phyloP scores from a whole-genome alignment of 2,329 filamentous ascomycete genomes.

The Colletotrichum scovillei region DNA sequence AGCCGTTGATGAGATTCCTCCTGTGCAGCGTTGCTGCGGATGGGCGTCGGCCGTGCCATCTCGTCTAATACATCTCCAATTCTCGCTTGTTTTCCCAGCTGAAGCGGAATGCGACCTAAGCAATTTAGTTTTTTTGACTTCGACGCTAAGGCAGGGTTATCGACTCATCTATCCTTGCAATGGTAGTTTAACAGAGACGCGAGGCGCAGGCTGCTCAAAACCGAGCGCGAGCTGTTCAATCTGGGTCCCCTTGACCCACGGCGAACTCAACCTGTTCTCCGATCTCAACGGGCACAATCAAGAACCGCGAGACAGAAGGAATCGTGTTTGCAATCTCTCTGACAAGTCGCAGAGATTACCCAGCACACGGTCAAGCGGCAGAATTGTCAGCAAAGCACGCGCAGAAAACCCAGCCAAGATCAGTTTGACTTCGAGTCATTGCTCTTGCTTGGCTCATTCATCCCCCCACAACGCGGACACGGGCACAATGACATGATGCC shows the following conservation, averaged over 20 bases:
- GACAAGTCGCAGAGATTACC: background rate
- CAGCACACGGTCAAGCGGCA: background rate
- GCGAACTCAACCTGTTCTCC: background rate
- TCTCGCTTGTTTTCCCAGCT: background rate
- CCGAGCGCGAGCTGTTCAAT: background rate
- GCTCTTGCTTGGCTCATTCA: background rate
- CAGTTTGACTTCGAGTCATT: constrained; percentile 19
- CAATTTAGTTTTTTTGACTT: constrained; percentile 12
- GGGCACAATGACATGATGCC: background rate
- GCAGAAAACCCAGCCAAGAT: background rate
- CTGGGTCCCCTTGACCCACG: background rate
- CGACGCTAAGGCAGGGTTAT: background rate
- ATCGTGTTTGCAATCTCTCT: background rate
- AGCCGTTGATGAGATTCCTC: constrained; percentile 8
- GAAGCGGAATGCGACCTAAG: constrained; percentile 10
- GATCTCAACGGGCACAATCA: background rate
- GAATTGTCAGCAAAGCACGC: background rate
- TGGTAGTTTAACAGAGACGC: background rate
- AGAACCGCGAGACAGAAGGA: too few relatives aligned
- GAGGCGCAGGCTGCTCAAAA: constrained; percentile 18
- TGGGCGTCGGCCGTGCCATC: too few relatives aligned
- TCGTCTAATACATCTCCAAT: background rate
- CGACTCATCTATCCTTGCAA: background rate
- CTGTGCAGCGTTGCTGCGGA: background rate
- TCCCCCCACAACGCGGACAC: background rate